A percentile compares a stretch with the other conserved stretches of the same genome.
Evolutionary conservation across 306 rosid species (phyloP).

Genomic region (Prinsepia uniflora): DNA sequence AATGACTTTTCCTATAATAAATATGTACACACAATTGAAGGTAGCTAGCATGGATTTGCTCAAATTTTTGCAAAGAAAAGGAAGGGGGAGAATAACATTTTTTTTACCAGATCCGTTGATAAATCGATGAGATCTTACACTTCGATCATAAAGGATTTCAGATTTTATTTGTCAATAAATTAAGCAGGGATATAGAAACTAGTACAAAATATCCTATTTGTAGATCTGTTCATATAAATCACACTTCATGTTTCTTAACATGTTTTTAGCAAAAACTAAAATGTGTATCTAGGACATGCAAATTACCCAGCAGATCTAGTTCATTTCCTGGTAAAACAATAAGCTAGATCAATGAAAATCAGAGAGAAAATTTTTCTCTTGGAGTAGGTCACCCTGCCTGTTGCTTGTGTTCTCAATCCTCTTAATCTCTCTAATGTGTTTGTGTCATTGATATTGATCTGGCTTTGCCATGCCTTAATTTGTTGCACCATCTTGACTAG

Average conservation of each 20-base stretch:
- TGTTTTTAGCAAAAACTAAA: conserved; percentile 39
- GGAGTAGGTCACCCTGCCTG: conserved; percentile 85
- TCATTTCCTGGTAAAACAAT: background rate
- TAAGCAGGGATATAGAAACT: background rate
- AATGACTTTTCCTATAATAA: conserved; percentile 11
- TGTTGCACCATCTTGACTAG: conserved; percentile 14
- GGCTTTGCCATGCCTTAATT: conserved; percentile 5
- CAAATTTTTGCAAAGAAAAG: conserved; percentile 51
- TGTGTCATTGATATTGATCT: conserved; percentile 3
- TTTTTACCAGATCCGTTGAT: conserved; percentile 53
- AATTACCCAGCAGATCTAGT: conserved; percentile 5
- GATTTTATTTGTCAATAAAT: conserved; percentile 32
- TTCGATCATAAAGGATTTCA: conserved; percentile 11
- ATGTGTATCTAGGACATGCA: conserved; percentile 11
- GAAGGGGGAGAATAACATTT: conserved; percentile 27
- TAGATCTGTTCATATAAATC: conserved; percentile 55
- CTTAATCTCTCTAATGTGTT: conserved; percentile 38
- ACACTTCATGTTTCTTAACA: conserved; percentile 37
- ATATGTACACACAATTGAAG: too few species aligned
- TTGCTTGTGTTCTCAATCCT: conserved; percentile 83
- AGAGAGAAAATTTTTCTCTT: conserved; percentile 50
- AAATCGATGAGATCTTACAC: conserved; percentile 18
- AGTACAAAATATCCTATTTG: conserved; percentile 34
- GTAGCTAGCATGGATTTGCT: background rate
- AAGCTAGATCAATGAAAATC: background rate